Evolutionary conservation across 208 protist genomes (phyloP), one percentile per base, ranked within the genome.

Genomic region (Trypanosoma rangeli): DNA sequence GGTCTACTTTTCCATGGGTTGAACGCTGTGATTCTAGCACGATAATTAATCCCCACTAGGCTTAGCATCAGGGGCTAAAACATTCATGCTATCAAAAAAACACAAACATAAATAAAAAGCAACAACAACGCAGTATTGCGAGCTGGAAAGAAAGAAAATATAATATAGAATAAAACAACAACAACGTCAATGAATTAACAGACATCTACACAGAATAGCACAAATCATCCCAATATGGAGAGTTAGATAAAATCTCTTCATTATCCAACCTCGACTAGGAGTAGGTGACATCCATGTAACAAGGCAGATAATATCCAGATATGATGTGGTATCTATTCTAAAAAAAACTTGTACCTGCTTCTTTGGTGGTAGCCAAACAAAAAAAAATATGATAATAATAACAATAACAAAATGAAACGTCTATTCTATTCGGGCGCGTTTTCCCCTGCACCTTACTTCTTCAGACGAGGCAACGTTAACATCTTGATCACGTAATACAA

Each of bases 1-100:
- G 87, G 87, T 56, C 90, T 76, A 22, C 73, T 76, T 72, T 94
- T 95, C 87, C 90, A 95, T 58, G 90, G 90, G 63, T 89, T 95
- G 66, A 95, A 95, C 5, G 84, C 76, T 29, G 64, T 87, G 16
- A 95, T 78, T 13, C 77, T 75, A 0, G 87, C 76, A 54, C 79
- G 84, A 37, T 58, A 73, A 44, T 75, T 42, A 24, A 58, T 24
- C 28, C 29, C 37, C 24, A 59, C 37, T 26, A 33, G 26, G 13
- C 50, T 59, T 35, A 94, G 28, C 88, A 91, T 91, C 9, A 49
- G n/a, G 26, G 49, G 29, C 22, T 48, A 37, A 53, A 55, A 31
- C 18, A 55, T 64, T 37, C 24, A 31, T 55, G 18, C 48, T 35
- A 39, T 52, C 22, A 69, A 53, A 68, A 54, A 55, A 57, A n/a